Evolutionary conservation across 169 alveolate genomes (phyloP).

Genomic region (Cryptosporidium ubiquitum): DNA sequence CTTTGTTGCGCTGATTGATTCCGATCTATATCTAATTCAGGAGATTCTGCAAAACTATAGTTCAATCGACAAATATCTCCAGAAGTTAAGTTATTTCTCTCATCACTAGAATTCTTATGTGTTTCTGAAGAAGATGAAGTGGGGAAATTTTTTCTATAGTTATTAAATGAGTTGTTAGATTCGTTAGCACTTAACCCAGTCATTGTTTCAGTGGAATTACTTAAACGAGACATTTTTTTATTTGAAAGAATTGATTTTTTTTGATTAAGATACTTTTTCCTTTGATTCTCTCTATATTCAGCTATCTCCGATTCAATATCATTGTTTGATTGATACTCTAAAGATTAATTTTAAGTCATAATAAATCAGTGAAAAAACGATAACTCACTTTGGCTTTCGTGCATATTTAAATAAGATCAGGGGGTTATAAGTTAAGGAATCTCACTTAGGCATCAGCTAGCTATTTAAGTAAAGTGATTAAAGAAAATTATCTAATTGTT

Average conservation of each 20-base stretch:
- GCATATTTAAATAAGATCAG: not conserved
- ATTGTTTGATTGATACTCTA: not conserved
- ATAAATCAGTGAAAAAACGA: not conserved
- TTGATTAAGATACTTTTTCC: conserved; percentile 10
- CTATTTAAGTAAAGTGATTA: too few relatives aligned
- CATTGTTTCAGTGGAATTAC: not conserved
- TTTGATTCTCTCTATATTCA: conserved; percentile 51
- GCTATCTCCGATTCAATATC: conserved; percentile 4
- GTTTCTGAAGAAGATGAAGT: not conserved
- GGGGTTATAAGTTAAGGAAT: not conserved
- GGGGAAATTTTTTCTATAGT: not conserved
- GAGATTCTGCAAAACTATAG: not conserved
- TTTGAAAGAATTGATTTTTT: not conserved
- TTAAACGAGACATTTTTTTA: not conserved
- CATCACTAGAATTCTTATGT: not conserved
- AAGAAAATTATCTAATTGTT: not conserved
- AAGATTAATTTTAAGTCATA: not conserved
- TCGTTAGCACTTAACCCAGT: not conserved
- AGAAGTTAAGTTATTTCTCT: not conserved
- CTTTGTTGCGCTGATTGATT: not conserved
- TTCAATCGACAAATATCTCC: not conserved
- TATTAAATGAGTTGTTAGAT: not conserved
- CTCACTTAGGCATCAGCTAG: not conserved
- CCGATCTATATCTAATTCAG: not conserved
- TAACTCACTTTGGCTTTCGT: not conserved